A percentile compares a stretch with the other conserved stretches of the same genome.
Conservation (phyloP, 495 filamentous ascomycete genomes). For the Annulohypoxylon maeteangense region DNA sequence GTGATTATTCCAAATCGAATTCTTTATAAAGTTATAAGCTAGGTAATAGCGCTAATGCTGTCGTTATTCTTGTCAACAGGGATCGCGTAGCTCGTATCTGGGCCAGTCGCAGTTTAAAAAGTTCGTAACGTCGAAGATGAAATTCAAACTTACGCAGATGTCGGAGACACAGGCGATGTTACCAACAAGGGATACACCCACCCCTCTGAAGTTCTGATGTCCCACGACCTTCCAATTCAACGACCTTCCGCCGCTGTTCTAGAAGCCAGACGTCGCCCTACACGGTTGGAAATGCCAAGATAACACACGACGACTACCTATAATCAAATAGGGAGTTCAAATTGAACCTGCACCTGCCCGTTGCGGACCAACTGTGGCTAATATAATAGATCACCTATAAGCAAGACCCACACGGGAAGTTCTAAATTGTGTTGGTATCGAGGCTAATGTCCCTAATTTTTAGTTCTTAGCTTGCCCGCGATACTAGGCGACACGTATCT, state of each 20-base stretch:
- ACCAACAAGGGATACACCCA: neutral
- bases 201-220: neutral
- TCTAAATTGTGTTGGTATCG: neutral
- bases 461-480: neutral
- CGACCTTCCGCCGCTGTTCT: constrained; percentile 7
- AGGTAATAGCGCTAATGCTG: neutral
- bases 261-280: neutral
- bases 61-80: neutral
- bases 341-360: constrained; percentile 5
- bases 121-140: neutral
- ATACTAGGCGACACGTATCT: neutral
- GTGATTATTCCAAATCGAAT: neutral
- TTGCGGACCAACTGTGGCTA: neutral
- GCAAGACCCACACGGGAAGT: neutral
- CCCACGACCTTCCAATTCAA: constrained; percentile 15
- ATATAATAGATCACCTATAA: neutral
- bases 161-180: neutral
- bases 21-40: neutral
- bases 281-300: neutral
- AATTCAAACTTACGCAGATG: neutral
- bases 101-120: neutral
- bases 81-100: constrained; percentile 1
- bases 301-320: neutral
- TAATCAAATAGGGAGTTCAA: constrained; percentile 3
- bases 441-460: neutral